Evolutionary conservation across 2,329 filamentous ascomycete genomes (phyloP), one percentile per base, ranked within the genome.

Genomic region (Biscogniauxia sp.): DNA sequence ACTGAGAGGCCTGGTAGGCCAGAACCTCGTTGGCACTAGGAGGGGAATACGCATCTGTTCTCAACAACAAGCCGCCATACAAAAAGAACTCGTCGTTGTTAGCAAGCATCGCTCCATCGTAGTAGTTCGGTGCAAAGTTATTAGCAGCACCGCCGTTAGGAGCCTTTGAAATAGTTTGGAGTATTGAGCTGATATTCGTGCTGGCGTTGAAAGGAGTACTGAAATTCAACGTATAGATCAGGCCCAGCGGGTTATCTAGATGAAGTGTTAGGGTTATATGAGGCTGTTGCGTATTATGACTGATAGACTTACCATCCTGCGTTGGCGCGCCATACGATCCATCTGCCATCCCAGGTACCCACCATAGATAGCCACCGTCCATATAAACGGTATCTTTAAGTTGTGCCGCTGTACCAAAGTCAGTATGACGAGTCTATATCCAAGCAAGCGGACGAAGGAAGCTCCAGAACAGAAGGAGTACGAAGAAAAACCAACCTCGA

Each of bases 1-100:
- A 85, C 57, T 80, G 74, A 64, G 82, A 84, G 2, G 73, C 74
- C 63, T 84, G 77, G 65, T 88, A 91, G 1, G 69, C 73, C 2
- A 84, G 69, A 1, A 84, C 74, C 0, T 75, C 65, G 58, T 87
- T 68, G 1, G 60, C 71, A n/a, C 72, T 69, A 0, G 84, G 84
- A 1, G 73, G 56, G 0, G 72, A 61, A 55, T 75, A 78, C 3
- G 68, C 68, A 0, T 71, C 69, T 0, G 76, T 79, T 3, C 73
- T 60, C 4, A 51, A 60, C 7, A 80, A 53, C 3, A 86, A 69
- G 0, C 89, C 89, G 19, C 88, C 89, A 57, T 88, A 91, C 1
- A 88, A 77, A 66, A 82, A 87, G 67, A 87, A 86, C 61, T 88
- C 81, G 54, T 81, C 75, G 60, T 90, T 77, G 66, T 90, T 91